A percentile compares a stretch with the other conserved stretches of the same genome.
phyloP scores from a whole-genome alignment of 2,329 filamentous ascomycete genomes.

The Metarhizium album region DNA sequence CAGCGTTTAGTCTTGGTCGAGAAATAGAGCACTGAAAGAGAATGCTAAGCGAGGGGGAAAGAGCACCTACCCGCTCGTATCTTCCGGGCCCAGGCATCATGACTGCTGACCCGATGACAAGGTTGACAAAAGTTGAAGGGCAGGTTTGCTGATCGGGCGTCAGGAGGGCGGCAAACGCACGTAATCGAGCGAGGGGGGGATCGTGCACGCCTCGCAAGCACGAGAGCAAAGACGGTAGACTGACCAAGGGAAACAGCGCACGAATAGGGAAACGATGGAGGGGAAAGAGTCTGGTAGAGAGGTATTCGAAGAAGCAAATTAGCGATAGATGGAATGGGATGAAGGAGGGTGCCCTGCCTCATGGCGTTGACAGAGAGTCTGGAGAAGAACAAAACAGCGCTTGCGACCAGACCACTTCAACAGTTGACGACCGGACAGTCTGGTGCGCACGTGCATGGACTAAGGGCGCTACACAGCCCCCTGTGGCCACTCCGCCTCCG shows the following conservation, averaged over 20 bases:
- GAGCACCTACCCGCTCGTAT: slow-evolving; percentile 45
- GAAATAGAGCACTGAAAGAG: slow-evolving; percentile 3
- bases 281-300: no score
- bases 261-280: neutral
- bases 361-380: no score
- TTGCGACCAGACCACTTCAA: no score
- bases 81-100: slow-evolving; percentile 34
- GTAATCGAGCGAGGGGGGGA: neutral
- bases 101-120: slow-evolving; percentile 9
- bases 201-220: no score
- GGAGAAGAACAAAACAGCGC: no score
- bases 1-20: slow-evolving; percentile 3
- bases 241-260: neutral
- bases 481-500: no score
- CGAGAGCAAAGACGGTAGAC: neutral
- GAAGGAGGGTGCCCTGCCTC: no score
- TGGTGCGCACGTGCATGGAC: no score
- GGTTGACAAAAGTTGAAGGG: neutral
- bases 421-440: no score
- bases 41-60: neutral
- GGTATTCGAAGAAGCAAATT: no score
- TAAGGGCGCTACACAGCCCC: no score
- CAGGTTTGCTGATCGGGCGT: neutral
- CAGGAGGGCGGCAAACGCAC: slow-evolving; percentile 1
- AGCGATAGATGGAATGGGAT: no score